These are phyloP conservation scores for Apiosordaria backusii DNA, from an alignment of 495 filamentous ascomycete genomes.

Conservation along the genomic window DNA sequence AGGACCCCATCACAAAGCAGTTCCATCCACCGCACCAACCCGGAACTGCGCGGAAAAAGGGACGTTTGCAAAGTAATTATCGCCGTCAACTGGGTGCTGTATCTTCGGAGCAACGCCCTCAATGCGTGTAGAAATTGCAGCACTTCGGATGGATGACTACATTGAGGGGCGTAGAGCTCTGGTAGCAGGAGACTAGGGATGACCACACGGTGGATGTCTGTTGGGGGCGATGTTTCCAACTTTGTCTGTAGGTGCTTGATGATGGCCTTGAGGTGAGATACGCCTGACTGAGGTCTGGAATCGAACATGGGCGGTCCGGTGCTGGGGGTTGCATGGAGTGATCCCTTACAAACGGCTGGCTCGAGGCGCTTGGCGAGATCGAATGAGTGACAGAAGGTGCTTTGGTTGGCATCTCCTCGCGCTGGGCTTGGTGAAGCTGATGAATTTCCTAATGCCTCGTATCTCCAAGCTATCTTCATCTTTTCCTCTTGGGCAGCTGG, in stretches of 20 bases:
- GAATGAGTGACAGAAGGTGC: slow-evolving; percentile 79
- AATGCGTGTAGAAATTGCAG: slow-evolving; percentile 82
- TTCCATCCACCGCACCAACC: slow-evolving; percentile 85
- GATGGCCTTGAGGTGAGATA: slow-evolving; percentile 62
- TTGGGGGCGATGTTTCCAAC: slow-evolving; percentile 55
- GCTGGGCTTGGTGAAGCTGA: slow-evolving; percentile 50
- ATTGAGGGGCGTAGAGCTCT: slow-evolving; percentile 66
- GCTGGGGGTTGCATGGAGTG: slow-evolving; percentile 44
- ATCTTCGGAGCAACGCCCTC: slow-evolving; percentile 65
- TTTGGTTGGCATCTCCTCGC: slow-evolving; percentile 43
- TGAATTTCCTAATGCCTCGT: slow-evolving; percentile 72
- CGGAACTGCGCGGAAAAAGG: slow-evolving; percentile 73
- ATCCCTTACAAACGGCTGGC: slow-evolving; percentile 47
- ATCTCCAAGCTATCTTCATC: slow-evolving; percentile 99
- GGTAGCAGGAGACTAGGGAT: slow-evolving; percentile 83
- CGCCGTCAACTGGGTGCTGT: slow-evolving; percentile 62
- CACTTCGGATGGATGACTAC: slow-evolving; percentile 64
- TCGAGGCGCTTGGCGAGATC: slow-evolving; percentile 82
- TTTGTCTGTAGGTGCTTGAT: slow-evolving; percentile 56
- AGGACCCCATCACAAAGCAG: slow-evolving; percentile 80
- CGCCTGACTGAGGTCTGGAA: not conserved
- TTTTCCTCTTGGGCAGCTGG: slow-evolving; percentile 53
- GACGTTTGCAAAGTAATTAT: slow-evolving; percentile 77
- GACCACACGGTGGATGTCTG: slow-evolving; percentile 73
- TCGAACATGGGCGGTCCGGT: slow-evolving; percentile 31